A percentile compares a stretch with the other conserved stretches of the same genome.
Conservation (phyloP, 2,329 filamentous ascomycete species). For the Fusarium dimerum region DNA sequence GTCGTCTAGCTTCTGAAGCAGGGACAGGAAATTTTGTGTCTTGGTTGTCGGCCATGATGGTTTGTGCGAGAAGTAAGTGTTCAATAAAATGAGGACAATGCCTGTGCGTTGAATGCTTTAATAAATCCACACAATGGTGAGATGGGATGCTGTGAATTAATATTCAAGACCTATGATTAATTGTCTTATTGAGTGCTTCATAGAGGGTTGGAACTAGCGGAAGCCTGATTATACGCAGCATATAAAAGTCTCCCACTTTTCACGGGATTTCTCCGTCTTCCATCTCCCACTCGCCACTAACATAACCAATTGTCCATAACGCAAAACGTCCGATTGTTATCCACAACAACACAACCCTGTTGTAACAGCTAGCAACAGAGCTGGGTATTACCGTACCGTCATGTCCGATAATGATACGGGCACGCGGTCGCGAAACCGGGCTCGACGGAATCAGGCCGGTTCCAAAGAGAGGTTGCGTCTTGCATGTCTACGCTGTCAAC, state of each 20-base stretch:
- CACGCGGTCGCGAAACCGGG: constrained; percentile 2
- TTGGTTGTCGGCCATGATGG: not conserved
- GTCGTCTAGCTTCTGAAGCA: constrained; percentile 43
- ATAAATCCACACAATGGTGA: too few species aligned
- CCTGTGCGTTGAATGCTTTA: too few species aligned
- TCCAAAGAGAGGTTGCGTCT: constrained; percentile 32
- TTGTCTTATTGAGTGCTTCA: not conserved
- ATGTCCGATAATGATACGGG: constrained; percentile 15
- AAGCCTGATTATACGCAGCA: not conserved
- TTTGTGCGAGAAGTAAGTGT: not conserved
- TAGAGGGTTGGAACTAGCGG: not conserved
- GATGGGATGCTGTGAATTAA: not conserved
- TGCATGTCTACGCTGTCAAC: constrained; percentile 43
- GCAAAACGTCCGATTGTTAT: not conserved
- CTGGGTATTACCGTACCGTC: not conserved
- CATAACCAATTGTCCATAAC: not conserved
- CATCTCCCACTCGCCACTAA: not conserved
- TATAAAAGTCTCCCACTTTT: not conserved
- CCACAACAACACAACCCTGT: not conserved
- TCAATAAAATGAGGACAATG: not conserved
- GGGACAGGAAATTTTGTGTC: constrained; percentile 33
- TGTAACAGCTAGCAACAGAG: not conserved
- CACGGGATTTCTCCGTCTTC: constrained; percentile 21
- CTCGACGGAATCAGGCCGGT: constrained; percentile 17
- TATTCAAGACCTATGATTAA: not conserved